These are phyloP conservation scores for Geotrichum histeridarum DNA, from an alignment of 1,139 yeast genomes.

Conservation along the genomic window DNA sequence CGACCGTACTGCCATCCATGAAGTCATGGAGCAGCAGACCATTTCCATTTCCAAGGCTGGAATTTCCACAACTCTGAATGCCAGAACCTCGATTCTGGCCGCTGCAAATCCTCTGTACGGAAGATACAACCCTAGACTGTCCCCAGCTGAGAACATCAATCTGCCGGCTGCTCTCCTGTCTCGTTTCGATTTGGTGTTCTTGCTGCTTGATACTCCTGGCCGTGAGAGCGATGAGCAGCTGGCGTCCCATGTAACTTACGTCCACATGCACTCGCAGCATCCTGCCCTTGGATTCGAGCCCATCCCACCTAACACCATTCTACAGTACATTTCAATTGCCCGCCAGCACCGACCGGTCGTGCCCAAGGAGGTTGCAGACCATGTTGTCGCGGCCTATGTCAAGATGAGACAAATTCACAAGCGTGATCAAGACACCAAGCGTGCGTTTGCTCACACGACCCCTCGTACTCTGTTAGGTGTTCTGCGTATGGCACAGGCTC, in stretches of 20 bases:
- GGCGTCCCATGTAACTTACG: constrained; percentile 91
- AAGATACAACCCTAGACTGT: constrained; percentile 80
- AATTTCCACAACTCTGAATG: constrained; percentile 91
- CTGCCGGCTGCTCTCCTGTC: constrained; percentile 95
- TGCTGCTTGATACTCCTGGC: constrained; percentile 79
- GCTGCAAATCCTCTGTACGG: constrained; percentile 98
- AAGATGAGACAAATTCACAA: constrained; percentile 89
- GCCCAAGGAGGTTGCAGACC: constrained; percentile 81
- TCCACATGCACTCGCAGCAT: constrained; percentile 87
- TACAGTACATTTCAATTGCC: constrained; percentile 86
- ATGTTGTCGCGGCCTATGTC: constrained; percentile 81
- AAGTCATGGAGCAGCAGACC: constrained; percentile 99
- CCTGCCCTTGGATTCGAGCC: constrained; percentile 76
- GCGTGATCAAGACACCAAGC: constrained; percentile 67
- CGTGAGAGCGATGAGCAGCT: constrained; percentile 76
- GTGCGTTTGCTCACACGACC: constrained; percentile 84
- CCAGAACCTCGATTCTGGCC: constrained; percentile 90
- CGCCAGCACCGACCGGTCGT: constrained; percentile 81
- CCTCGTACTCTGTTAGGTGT: constrained; percentile 93
- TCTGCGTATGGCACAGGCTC: constrained; percentile 87
- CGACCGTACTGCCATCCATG: constrained; percentile 97
- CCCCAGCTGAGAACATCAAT: constrained; percentile 93
- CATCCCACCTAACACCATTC: constrained; percentile 68
- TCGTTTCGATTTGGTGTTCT: constrained; percentile 85
- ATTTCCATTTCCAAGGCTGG: constrained; percentile 98